phyloP scores from a whole-genome alignment of 2,329 filamentous ascomycete genomes.

The Byssochlamys sp. region DNA sequence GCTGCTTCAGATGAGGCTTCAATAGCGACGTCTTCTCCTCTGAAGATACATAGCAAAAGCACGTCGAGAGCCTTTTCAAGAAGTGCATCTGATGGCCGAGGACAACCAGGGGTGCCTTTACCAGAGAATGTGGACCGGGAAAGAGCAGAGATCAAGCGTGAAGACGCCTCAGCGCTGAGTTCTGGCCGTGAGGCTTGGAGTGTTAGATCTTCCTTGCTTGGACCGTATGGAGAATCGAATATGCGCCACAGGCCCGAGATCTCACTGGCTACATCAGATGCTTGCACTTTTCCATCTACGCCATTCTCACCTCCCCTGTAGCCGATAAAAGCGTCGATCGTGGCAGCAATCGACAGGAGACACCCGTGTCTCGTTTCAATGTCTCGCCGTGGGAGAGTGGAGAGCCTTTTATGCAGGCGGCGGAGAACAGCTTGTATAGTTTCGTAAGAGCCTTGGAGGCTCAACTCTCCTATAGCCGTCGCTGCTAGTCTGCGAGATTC shows the following conservation, averaged over 20 bases:
- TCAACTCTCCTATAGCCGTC: conserved; percentile 51
- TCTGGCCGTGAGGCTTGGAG: conserved; percentile 31
- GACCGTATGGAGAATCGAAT: conserved; percentile 23
- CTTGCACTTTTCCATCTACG: conserved; percentile 13
- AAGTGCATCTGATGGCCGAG: conserved; percentile 13
- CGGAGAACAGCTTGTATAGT: conserved; percentile 23
- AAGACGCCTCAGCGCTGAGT: conserved; percentile 32
- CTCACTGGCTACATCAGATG: conserved; percentile 15
- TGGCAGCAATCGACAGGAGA: conserved; percentile 31
- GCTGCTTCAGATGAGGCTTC: conserved; percentile 32
- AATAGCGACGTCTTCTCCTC: conserved; percentile 32
- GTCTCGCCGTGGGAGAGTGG: conserved; percentile 30
- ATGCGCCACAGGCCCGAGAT: conserved; percentile 30
- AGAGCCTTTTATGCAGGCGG: conserved; percentile 23
- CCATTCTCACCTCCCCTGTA: conserved; percentile 10
- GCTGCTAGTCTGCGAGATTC: conserved; percentile 64
- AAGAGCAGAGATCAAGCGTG: conserved; percentile 31
- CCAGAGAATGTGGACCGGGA: conserved; percentile 15
- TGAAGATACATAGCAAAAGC: conserved; percentile 31
- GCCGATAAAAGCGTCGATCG: conserved; percentile 24
- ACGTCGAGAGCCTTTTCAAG: conserved; percentile 22
- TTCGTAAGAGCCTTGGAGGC: conserved; percentile 22
- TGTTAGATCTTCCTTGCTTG: conserved; percentile 31
- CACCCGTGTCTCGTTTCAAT: conserved; percentile 37
- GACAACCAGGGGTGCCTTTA: conserved; percentile 2